Conservation (phyloP, 352 stramenopile genomes). For the Pythium vanterpoolii region DNA sequence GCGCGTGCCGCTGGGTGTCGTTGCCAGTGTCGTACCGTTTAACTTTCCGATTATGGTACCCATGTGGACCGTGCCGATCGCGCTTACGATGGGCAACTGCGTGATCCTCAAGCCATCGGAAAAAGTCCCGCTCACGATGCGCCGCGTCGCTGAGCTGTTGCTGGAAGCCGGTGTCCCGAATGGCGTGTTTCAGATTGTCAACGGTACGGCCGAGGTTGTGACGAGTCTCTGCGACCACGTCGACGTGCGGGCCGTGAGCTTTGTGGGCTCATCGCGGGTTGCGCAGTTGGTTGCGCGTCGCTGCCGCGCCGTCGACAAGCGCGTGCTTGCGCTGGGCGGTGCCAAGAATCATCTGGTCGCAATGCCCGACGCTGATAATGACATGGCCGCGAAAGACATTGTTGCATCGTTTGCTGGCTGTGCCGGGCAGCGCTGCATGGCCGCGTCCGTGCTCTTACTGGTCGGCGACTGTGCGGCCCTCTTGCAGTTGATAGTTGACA, state of each 20-base stretch:
- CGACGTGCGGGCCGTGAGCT: slow-evolving; percentile 88
- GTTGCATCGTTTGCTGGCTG: slow-evolving; percentile 95
- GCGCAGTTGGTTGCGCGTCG: slow-evolving; percentile 91
- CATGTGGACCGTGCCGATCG: slow-evolving; percentile 98
- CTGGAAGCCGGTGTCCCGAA: slow-evolving; percentile 90
- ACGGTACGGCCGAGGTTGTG: slow-evolving; percentile 90
- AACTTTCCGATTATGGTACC: slow-evolving; percentile 98
- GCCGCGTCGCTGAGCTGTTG: slow-evolving; percentile 83
- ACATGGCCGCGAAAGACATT: slow-evolving; percentile 92
- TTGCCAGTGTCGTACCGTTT: slow-evolving; percentile 94
- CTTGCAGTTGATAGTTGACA: slow-evolving; percentile 84
- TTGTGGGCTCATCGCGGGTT: slow-evolving; percentile 94
- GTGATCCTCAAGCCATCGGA: slow-evolving; percentile 98
- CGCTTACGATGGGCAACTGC: slow-evolving; percentile 94
- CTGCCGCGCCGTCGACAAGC: slow-evolving; percentile 91
- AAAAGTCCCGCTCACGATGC: slow-evolving; percentile 95
- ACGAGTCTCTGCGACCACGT: slow-evolving; percentile 92
- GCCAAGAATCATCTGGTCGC: slow-evolving; percentile 98
- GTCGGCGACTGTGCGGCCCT: slow-evolving; percentile 79
- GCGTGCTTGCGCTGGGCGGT: slow-evolving; percentile 93
- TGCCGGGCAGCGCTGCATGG: slow-evolving; percentile 96
- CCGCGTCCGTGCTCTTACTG: slow-evolving; percentile 93
- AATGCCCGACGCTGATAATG: slow-evolving; percentile 91
- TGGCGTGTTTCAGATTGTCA: slow-evolving; percentile 95
- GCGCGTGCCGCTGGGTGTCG: slow-evolving; percentile 90